These are phyloP conservation scores for Cladosporium sp. DNA, from an alignment of 2,329 filamentous ascomycete genomes.

Conservation along the genomic window DNA sequence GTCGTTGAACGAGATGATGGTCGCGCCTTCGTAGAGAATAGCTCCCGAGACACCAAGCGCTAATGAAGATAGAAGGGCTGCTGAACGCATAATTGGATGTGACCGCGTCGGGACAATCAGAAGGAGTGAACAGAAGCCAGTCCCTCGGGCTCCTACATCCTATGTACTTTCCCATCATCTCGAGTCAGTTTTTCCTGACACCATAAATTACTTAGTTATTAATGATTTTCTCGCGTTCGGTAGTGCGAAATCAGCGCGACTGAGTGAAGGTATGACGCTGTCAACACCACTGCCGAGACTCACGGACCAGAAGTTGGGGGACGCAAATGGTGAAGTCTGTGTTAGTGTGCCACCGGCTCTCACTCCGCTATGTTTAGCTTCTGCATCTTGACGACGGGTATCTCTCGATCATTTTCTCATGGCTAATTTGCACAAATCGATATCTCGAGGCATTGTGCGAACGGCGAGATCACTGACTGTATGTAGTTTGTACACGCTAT, in stretches of 20 bases:
- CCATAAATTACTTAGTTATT: not conserved
- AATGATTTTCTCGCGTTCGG: not conserved
- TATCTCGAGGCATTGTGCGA: not conserved
- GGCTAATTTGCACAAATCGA: not conserved
- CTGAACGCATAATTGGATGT: conserved; percentile 7
- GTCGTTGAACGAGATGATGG: conserved; percentile 46
- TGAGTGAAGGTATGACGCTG: not conserved
- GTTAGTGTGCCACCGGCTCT: not conserved
- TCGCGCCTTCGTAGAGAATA: conserved; percentile 31
- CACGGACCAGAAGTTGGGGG: not conserved
- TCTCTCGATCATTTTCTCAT: not conserved
- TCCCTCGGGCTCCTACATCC: not conserved
- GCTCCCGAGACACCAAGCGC: conserved; percentile 14
- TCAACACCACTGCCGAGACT: conserved; percentile 1
- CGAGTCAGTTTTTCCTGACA: not conserved
- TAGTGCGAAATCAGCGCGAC: not conserved
- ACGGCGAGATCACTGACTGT: not conserved
- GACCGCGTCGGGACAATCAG: not conserved
- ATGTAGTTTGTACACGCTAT: not conserved
- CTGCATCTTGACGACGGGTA: not conserved
- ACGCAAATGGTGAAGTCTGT: conserved; percentile 6
- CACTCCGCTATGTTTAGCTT: not conserved
- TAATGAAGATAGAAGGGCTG: not conserved
- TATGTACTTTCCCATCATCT: conserved; percentile 4
- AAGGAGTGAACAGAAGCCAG: not conserved